These are phyloP conservation scores for Astrocystis sublimbata DNA, from an alignment of 495 filamentous ascomycete genomes.

Conservation along the genomic window DNA sequence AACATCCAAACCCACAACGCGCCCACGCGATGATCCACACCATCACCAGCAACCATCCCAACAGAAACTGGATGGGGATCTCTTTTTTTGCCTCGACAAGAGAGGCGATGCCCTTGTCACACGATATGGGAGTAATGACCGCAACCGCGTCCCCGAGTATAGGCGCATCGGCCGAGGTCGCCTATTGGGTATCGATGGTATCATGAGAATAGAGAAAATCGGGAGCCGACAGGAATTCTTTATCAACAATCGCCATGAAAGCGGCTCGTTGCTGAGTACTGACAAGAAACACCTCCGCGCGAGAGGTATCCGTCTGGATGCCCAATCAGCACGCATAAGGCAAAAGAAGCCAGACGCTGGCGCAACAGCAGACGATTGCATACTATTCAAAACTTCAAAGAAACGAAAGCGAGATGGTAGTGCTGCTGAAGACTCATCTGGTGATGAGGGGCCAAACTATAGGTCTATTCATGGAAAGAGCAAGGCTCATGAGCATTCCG, in stretches of 20 bases:
- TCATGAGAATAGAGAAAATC: constrained; percentile 38
- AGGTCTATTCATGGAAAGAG: constrained; percentile 70
- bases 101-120: constrained; percentile 47
- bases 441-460: constrained; percentile 60
- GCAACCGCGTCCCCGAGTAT: constrained; percentile 42
- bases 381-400: constrained; percentile 37
- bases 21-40: constrained; percentile 31
- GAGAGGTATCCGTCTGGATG: constrained; percentile 25
- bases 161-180: constrained; percentile 40
- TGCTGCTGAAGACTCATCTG: constrained; percentile 30
- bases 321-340: constrained; percentile 31
- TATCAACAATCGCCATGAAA: constrained; percentile 27
- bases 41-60: constrained; percentile 28
- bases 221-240: constrained; percentile 40
- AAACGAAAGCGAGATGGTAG: constrained; percentile 42
- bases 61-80: constrained; percentile 22
- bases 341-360: constrained; percentile 20
- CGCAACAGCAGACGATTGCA: constrained; percentile 36
- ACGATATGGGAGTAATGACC: constrained; percentile 45
- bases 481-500: constrained; percentile 40
- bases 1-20: constrained; percentile 28
- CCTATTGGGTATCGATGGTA: constrained; percentile 41
- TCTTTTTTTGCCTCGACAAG: constrained; percentile 33
- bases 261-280: constrained; percentile 37
- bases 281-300: constrained; percentile 39